Evolutionary conservation across 208 protist genomes (phyloP).

Genomic region (Crithidia thermophila): DNA sequence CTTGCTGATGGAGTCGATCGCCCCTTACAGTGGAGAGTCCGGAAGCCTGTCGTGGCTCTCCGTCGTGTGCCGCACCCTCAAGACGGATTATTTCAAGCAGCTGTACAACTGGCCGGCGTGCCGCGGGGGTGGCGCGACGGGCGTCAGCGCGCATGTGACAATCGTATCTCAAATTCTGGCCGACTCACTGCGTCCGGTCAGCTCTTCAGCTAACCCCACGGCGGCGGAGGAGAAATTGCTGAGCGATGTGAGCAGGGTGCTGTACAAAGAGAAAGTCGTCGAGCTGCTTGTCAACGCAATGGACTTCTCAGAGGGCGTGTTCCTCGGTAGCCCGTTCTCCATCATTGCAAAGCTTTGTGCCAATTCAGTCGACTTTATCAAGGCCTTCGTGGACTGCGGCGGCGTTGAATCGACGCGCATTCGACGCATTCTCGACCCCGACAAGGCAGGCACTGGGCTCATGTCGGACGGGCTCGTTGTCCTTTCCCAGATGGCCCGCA

Average conservation of each 20-base stretch:
- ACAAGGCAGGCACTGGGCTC: constrained; percentile 65
- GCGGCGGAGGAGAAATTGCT: constrained; percentile 64
- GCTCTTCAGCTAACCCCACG: constrained; percentile 33
- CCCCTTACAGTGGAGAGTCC: constrained; percentile 46
- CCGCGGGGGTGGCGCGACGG: constrained; percentile 76
- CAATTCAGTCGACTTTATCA: constrained; percentile 73
- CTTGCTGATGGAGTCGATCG: constrained; percentile 58
- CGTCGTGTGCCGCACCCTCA: constrained; percentile 74
- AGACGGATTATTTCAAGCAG: constrained; percentile 76
- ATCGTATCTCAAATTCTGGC: constrained; percentile 81
- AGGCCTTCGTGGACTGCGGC: constrained; percentile 85
- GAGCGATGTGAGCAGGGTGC: constrained; percentile 55
- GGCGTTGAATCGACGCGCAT: constrained; percentile 79
- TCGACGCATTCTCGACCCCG: constrained; percentile 71
- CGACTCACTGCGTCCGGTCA: constrained; percentile 51
- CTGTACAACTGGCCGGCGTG: constrained; percentile 82
- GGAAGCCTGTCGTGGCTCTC: constrained; percentile 48
- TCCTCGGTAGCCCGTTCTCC: constrained; percentile 81
- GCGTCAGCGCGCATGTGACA: constrained; percentile 83
- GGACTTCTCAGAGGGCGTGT: constrained; percentile 80
- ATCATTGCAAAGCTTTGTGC: constrained; percentile 88
- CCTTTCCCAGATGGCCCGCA: constrained; percentile 90
- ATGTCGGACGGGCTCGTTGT: constrained; percentile 91
- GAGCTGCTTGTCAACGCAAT: constrained; percentile 80
- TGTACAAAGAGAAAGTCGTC: constrained; percentile 83